Percentiles rank a stretch among this genome's conserved stretches.
These are phyloP conservation scores for Hypoxylon fuscum DNA, from an alignment of 495 filamentous ascomycete species.

Conservation along the genomic window DNA sequence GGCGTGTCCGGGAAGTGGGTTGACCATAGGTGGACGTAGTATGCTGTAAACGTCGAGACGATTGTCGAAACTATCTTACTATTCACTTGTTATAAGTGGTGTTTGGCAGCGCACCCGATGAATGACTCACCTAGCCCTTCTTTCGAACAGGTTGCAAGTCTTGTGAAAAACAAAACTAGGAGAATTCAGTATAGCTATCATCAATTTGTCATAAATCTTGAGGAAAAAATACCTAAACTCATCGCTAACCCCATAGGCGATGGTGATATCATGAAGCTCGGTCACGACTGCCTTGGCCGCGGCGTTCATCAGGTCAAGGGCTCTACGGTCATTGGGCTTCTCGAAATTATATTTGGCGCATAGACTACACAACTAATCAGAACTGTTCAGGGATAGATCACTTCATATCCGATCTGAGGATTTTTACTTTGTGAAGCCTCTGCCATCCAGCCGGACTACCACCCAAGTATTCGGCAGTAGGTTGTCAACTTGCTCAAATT, in stretches of 20 bases:
- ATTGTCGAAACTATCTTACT: conserved; percentile 92
- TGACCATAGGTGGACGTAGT: conserved; percentile 85
- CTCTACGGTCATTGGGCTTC: conserved; percentile 91
- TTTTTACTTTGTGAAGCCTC: conserved; percentile 85
- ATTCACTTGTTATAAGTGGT: conserved; percentile 15
- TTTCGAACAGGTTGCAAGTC: conserved; percentile 80
- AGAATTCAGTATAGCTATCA: conserved; percentile 2
- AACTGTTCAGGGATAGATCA: neutral
- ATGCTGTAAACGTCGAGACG: conserved; percentile 90
- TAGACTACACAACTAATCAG: conserved; percentile 61
- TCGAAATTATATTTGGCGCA: conserved; percentile 82
- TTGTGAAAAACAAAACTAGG: conserved; percentile 88
- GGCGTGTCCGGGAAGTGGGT: conserved; percentile 73
- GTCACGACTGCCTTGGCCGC: conserved; percentile 83
- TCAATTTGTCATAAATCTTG: neutral
- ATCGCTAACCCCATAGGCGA: conserved; percentile 93
- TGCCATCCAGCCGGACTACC: conserved; percentile 89
- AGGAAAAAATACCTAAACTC: conserved; percentile 74
- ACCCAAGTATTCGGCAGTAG: conserved; percentile 93
- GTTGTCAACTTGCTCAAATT: conserved; percentile 81
- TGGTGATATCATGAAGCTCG: conserved; percentile 82
- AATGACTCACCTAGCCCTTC: conserved; percentile 74
- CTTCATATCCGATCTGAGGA: neutral
- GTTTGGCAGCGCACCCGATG: neutral
- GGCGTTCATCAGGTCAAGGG: conserved; percentile 93